Evolutionary conservation across 768 basidiomycete species (phyloP), one percentile per base, ranked within the genome.

Genomic region (Galerina sulciceps): DNA sequence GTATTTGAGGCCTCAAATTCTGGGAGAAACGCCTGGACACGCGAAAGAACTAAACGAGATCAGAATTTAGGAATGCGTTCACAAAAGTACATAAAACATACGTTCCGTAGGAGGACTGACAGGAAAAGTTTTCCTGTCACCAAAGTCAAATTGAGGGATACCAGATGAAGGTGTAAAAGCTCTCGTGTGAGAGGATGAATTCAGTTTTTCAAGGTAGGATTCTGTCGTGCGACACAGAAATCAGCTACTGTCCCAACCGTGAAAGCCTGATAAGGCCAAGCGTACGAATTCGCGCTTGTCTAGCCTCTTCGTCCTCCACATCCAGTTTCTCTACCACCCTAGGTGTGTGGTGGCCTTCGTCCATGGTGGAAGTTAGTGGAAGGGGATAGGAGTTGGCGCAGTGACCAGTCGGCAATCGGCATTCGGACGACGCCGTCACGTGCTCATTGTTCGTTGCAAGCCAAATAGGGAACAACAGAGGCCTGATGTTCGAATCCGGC

Each of bases 21-120:
- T 2, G 89, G 88, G 5, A 91, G 80, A 67, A 91, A 91, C 0
- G 84, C 81, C 67, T 85, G 82, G 3, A 90, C 77, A 15, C 89
- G 84, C 10, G 83, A 77, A 6, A 92, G 74, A 17, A 91, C 90
- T 91, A 61, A 1, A 40, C 34, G n/a, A n/a, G 20, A 10, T 40
- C 14, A 23, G 56, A 11, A 36, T 37, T 53, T 53, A 36, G 52
- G 41, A 62, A 41, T 45, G 43, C 22, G 26, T 10, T 54, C 10
- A 36, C 17, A 54, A 23, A 48, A 57, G 38, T 20, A 26, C 26
- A 50, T 15, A 53, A 37, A 36, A 74, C 85, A 53, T 66, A 86
- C 86, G 76, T 61, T 84, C 83, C 54, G 75, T 67, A 17, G 82
- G 80, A 13, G 82, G 81, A 20, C 72, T 69, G 31, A 81, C 61